These are phyloP conservation scores for Clathrospora elynae DNA, from an alignment of 2,329 filamentous ascomycete species.

Conservation along the genomic window DNA sequence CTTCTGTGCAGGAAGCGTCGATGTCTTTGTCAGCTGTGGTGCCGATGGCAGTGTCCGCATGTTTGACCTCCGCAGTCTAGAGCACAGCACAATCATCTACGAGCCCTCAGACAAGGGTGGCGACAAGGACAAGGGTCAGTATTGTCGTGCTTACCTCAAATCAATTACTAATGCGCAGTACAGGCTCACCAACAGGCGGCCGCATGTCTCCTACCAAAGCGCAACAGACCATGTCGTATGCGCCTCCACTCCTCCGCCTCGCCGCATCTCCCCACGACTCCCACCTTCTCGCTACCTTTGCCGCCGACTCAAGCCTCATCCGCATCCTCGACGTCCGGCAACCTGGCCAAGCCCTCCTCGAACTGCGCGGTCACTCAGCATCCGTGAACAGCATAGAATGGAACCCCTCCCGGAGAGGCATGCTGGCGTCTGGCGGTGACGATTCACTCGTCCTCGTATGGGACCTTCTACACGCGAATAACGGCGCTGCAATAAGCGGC, in stretches of 20 bases:
- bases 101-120: conserved; percentile 86
- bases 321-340: conserved; percentile 96
- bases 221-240: conserved; percentile 71
- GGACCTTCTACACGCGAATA: conserved; percentile 79
- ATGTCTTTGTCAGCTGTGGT: conserved; percentile 97
- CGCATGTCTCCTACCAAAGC: conserved; percentile 73
- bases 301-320: conserved; percentile 87
- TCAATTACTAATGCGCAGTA: conserved; percentile 7
- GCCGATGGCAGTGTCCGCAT: conserved; percentile 97
- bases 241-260: conserved; percentile 73
- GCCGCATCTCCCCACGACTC: conserved; percentile 94
- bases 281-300: conserved; percentile 95
- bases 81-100: conserved; percentile 99
- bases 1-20: conserved; percentile 97
- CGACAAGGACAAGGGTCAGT: conserved; percentile 51
- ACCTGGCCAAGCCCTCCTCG: conserved; percentile 90
- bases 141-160: neutral
- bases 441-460: conserved; percentile 91
- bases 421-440: conserved; percentile 88
- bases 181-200: conserved; percentile 54
- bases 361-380: conserved; percentile 85
- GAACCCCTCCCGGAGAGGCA: conserved; percentile 84
- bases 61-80: conserved; percentile 95
- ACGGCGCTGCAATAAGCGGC: conserved; percentile 56
- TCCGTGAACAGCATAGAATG: conserved; percentile 93